Percentiles rank a stretch among this genome's conserved stretches.
Evolutionary conservation across 208 protist genomes (phyloP).

Genomic region (Trypanosomatidae sp.): DNA sequence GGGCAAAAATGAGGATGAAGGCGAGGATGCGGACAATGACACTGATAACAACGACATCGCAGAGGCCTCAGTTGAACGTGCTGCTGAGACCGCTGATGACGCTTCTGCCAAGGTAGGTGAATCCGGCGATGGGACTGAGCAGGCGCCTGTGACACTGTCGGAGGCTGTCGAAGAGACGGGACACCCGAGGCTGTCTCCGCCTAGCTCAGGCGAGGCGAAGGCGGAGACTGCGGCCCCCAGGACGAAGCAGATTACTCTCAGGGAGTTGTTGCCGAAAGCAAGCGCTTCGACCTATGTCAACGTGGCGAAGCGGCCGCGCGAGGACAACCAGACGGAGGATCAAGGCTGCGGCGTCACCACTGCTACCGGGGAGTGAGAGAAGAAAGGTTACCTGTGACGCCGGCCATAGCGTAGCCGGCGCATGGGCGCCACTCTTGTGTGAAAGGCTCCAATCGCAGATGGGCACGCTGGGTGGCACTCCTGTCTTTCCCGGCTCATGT

Average conservation of each 20-base stretch:
- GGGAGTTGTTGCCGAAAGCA: slow-evolving; percentile 12
- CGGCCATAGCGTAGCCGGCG: not conserved
- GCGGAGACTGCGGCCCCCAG: slow-evolving; percentile 10
- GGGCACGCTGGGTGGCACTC: not conserved
- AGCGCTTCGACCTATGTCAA: not conserved
- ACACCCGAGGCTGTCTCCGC: not conserved
- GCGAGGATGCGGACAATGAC: slow-evolving; percentile 12
- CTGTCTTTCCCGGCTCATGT: not conserved
- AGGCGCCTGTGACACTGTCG: not conserved
- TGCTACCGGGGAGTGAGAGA: slow-evolving; percentile 2
- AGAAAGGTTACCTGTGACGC: not conserved
- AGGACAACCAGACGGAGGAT: slow-evolving; percentile 18
- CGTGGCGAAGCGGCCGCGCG: slow-evolving; percentile 16
- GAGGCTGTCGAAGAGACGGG: not conserved
- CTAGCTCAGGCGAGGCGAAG: slow-evolving; percentile 15
- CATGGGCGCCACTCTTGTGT: not conserved
- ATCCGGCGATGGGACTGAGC: not conserved
- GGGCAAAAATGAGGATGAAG: slow-evolving; percentile 4
- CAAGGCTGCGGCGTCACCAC: slow-evolving; percentile 18
- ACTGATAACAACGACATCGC: slow-evolving; percentile 1
- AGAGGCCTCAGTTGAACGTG: slow-evolving; percentile 4
- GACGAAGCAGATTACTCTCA: slow-evolving; percentile 25
- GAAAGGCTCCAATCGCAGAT: not conserved
- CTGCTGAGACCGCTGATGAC: not conserved
- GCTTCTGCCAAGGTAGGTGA: not conserved